A percentile compares a stretch with the other conserved stretches of the same genome.
Conservation (phyloP, 176 grass and related monocot genomes). For the barley (Hordeum vulgare) region MorexV3_pseudomolecules_assembly NC_058524.1:557561892-557562391, state of each 20-base stretch:
- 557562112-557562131: neutral
- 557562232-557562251: neutral
- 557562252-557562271: constrained; percentile 6
- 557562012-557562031: neutral
- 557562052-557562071: neutral
- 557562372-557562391: neutral
- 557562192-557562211: neutral
- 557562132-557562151: neutral
- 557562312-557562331: constrained; percentile 5
- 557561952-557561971: neutral
- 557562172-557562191: neutral
- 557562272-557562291: neutral
- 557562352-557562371: constrained; percentile 1
- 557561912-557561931: neutral
- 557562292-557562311: constrained; percentile 7
- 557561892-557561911: neutral
- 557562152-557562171: neutral
- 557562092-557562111: neutral
- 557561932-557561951: neutral
- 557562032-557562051: neutral
- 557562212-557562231: neutral
- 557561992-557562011: neutral
- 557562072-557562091: neutral
- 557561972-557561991: neutral
- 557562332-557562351: neutral